Evolutionary conservation across 192 early-diverging fungal species (phyloP).

Genomic region (Chytriomyces sp.): DNA sequence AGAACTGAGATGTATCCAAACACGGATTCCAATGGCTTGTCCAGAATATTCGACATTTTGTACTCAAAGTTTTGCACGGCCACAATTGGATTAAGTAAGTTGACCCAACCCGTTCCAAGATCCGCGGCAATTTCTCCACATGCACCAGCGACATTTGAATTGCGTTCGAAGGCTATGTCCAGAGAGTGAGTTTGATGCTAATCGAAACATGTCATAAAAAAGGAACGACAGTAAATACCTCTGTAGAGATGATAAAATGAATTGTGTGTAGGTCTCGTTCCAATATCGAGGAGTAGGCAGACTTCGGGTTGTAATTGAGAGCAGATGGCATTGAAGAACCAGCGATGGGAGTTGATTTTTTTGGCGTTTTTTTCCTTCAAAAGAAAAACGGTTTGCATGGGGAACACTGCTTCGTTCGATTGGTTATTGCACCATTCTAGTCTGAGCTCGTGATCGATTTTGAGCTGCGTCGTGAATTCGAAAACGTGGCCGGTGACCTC

Average conservation of each 20-base stretch:
- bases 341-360: conserved; percentile 67
- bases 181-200: background rate
- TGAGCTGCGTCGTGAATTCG: conserved; percentile 57
- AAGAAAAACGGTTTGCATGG: conserved; percentile 88
- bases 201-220: conserved; percentile 1
- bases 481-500: conserved; percentile 59
- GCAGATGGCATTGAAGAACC: conserved; percentile 79
- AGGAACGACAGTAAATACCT: conserved; percentile 27
- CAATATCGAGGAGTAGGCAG: conserved; percentile 72
- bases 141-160: conserved; percentile 72
- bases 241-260: conserved; percentile 58
- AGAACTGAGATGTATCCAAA: conserved; percentile 83
- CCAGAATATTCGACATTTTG: conserved; percentile 83
- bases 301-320: conserved; percentile 68
- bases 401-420: conserved; percentile 59
- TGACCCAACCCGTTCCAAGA: conserved; percentile 61
- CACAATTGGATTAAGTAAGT: conserved; percentile 71
- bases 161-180: conserved; percentile 63
- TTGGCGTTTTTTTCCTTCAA: conserved; percentile 93
- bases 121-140: conserved; percentile 76
- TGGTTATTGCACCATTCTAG: conserved; percentile 65
- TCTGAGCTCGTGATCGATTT: conserved; percentile 68
- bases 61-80: conserved; percentile 95
- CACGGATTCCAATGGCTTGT: conserved; percentile 77
- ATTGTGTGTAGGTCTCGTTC: conserved; percentile 65